Base-by-base conservation (phyloP, 2,329 filamentous ascomycete genomes). In the Sclerotinia glacialis region DNA sequence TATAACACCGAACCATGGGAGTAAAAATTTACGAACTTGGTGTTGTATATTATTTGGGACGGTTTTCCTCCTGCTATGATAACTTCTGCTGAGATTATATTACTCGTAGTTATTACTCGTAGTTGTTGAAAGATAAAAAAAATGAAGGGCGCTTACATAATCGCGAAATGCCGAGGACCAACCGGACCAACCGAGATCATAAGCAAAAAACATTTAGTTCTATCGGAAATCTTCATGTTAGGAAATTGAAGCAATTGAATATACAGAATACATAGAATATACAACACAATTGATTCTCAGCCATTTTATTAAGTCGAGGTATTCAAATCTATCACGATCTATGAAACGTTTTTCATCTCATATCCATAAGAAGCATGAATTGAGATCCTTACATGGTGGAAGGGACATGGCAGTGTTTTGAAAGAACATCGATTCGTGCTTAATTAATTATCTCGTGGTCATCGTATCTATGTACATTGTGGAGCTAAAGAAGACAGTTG, bases 361-460 rank as follows among this genome's bases (percentile, higher is more conserved):
- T 40, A 2, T 6, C 9, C 1, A 34, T 6, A n/a, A 18, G 18
- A 9, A 2, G 21, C 18, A 28, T 37, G 4, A 14, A n/a, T 34
- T 1, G 8, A 53, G n/a, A 21, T 5, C 34, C 5, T 42, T n/a
- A 60, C 28, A 11, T 3, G 1, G 4, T 7, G 14, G 11, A 21
- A 18, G 14, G 11, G 26, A 18, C 14, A 21, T 12, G 14, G 2
- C 16, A 26, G 23, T 6, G 5, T 4, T 23, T 26, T 49, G 5
- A 26, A 37, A 21, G 5, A 49, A 49, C 21, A 61, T 49, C 8
- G 1, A 34, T 47, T 47, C 42, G 7, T 49, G 11, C 37, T 49
- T 11, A 47, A 61, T 61, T 61, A 61, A 49, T 37, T 61, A 49
- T 49, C 44, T 49, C 58, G 23, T 49, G n/a, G n/a, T 21, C n/a